Evolutionary conservation across 2,329 filamentous ascomycete genomes (phyloP).

Genomic region (Aspergillus sp.): DNA sequence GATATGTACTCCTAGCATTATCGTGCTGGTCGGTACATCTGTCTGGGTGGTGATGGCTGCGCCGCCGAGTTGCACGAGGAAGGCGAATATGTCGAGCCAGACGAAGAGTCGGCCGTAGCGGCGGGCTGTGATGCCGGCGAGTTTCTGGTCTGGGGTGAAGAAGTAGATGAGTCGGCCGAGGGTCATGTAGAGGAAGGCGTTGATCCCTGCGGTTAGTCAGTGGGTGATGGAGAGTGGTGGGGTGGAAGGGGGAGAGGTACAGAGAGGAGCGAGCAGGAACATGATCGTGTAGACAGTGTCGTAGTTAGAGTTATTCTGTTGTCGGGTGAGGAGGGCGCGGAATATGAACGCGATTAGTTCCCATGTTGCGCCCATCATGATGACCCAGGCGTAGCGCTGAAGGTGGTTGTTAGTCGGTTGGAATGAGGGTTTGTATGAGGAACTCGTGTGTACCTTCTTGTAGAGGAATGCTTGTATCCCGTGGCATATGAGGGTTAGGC

Average conservation of each 20-base stretch:
- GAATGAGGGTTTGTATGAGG: not conserved
- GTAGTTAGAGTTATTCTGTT: slow-evolving; percentile 39
- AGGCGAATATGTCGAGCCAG: slow-evolving; percentile 47
- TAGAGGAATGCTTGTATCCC: slow-evolving; percentile 35
- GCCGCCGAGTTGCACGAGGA: slow-evolving; percentile 48
- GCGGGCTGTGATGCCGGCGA: slow-evolving; percentile 40
- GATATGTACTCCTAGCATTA: slow-evolving; percentile 48
- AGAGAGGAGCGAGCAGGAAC: slow-evolving; percentile 48
- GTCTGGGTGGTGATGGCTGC: slow-evolving; percentile 39
- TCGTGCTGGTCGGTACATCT: slow-evolving; percentile 24
- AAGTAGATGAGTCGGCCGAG: slow-evolving; percentile 46
- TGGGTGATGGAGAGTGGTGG: not conserved
- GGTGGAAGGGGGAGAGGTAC: slow-evolving; percentile 17
- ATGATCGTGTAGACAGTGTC: slow-evolving; percentile 44
- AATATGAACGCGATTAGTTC: slow-evolving; percentile 44
- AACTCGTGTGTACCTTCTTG: slow-evolving; percentile 28
- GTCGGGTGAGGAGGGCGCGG: slow-evolving; percentile 43
- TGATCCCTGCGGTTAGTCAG: slow-evolving; percentile 38
- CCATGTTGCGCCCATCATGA: slow-evolving; percentile 47
- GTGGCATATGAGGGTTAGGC: slow-evolving; percentile 33
- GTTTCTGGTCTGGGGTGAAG: slow-evolving; percentile 36
- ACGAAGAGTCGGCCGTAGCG: slow-evolving; percentile 48
- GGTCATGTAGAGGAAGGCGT: slow-evolving; percentile 49
- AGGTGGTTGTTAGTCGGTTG: slow-evolving; percentile 8
- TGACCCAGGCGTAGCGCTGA: slow-evolving; percentile 47